phyloP scores from a whole-genome alignment of 148 eudicot genomes.

The Fallopia convolvulus region DNA sequence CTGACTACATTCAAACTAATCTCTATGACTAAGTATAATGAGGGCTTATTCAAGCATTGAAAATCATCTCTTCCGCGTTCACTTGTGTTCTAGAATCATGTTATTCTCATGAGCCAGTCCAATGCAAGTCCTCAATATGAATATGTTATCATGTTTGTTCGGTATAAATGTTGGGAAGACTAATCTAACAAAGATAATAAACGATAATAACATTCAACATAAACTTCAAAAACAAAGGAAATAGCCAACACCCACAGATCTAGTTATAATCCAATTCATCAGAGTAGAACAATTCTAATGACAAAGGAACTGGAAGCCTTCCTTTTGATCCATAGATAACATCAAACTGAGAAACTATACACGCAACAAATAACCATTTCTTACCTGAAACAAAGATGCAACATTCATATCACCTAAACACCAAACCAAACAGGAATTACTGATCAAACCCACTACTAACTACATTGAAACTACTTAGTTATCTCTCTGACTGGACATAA shows the following conservation, averaged over 20 bases:
- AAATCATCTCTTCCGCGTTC: too few species aligned
- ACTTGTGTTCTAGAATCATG: too few species aligned
- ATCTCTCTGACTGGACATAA: too few species aligned
- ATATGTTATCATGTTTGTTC: too few species aligned
- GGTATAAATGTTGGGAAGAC: too few species aligned
- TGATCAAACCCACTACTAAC: background rate
- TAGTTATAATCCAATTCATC: background rate
- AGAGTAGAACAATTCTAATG: background rate
- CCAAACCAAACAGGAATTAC: background rate
- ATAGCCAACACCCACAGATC: background rate
- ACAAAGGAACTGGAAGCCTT: background rate
- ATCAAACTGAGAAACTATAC: background rate
- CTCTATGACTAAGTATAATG: too few species aligned
- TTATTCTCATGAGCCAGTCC: too few species aligned
- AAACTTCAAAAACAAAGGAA: background rate
- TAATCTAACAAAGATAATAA: too few species aligned
- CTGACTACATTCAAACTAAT: too few species aligned
- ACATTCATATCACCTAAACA: background rate
- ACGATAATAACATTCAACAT: too few species aligned
- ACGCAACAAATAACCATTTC: background rate
- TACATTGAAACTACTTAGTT: background rate
- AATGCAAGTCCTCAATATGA: too few species aligned
- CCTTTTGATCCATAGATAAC: background rate
- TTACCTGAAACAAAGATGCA: background rate
- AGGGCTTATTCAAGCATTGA: too few species aligned